Evolutionary conservation across 1,139 yeast genomes (phyloP), one percentile per base, ranked within the genome.

Genomic region (Petasospora rhodanensis): DNA sequence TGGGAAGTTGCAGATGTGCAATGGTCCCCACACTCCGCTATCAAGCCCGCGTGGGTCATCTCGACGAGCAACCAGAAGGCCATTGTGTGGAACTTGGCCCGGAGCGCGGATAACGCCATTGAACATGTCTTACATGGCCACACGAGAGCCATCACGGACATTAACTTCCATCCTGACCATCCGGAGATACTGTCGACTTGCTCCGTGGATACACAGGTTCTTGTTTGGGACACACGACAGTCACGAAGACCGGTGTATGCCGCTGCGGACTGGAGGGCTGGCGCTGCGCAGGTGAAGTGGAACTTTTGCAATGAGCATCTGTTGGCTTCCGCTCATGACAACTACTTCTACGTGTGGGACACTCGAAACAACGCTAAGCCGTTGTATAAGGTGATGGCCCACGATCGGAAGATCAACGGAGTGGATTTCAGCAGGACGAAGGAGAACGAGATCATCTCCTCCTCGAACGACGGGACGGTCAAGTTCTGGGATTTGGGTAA

Each of bases 1-100:
- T 93, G 98, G 98, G 97, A 91, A 57, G 98, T 91, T 2, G 96
- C 98, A 0, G 96, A 91, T 55, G 96, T 89, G 1, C 97, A 91
- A 56, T 91, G 98, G 97, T 85, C 94, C 4, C 96, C 97, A 0
- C 94, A 86, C 54, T 68, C 72, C 9, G 69, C 77, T 1, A 12
- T 22, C 2, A 83, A 83, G 43, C 93, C 95, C 1, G 70, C 82
- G 13, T 87, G 96, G 95, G 87, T 93, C 34, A 81, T 89, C 1
- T 84, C 95, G 1, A 87, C 97, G 0, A 83, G 95, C 2, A 91
- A 91, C 56, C 98, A 91, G 54, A 89, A 91, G 58, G 97, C 96
- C 1, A 64, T 91, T 48, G 76, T 91, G 4, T 91, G 98, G 98
- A 93, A 91, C 58, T 62, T 91, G 43, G 76, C 84, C 2, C 63